phyloP scores from a whole-genome alignment of 2,329 filamentous ascomycete species.

The Neoascochyta sp. region DNA sequence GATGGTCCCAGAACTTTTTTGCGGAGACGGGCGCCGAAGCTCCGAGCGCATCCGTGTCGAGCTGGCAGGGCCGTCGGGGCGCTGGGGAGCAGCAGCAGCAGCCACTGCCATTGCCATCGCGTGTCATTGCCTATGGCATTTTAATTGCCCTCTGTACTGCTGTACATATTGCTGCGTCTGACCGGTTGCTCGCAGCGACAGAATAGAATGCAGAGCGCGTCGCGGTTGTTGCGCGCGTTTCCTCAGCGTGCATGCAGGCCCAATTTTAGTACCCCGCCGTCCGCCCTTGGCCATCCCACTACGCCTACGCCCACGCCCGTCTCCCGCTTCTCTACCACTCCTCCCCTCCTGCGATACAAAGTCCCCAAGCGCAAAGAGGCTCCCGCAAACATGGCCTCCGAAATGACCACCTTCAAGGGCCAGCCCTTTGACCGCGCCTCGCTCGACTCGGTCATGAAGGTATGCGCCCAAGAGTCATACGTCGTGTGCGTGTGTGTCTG shows the following conservation, averaged over 20 bases:
- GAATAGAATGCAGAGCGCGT: conserved; percentile 43
- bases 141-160: no score
- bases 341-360: conserved; percentile 26
- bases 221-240: conserved; percentile 38
- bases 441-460: conserved; percentile 81
- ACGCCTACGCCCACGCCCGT: conserved; percentile 27
- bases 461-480: no score
- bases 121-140: no score
- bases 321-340: conserved; percentile 32
- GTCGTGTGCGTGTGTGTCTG: no score
- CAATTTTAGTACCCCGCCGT: conserved; percentile 34
- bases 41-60: background rate
- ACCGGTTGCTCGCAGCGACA: no score
- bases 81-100: no score
- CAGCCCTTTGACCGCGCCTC: conserved; percentile 79
- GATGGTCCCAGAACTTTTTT: no score
- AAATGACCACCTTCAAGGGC: conserved; percentile 62
- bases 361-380: conserved; percentile 28
- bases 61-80: background rate
- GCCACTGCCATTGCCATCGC: no score
- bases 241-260: conserved; percentile 20
- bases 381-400: conserved; percentile 23
- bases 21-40: no score
- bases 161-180: no score
- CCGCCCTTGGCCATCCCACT: conserved; percentile 25